Base-by-base conservation (phyloP, 139 green algal genomes). In the Eudorina sp. region DNA sequence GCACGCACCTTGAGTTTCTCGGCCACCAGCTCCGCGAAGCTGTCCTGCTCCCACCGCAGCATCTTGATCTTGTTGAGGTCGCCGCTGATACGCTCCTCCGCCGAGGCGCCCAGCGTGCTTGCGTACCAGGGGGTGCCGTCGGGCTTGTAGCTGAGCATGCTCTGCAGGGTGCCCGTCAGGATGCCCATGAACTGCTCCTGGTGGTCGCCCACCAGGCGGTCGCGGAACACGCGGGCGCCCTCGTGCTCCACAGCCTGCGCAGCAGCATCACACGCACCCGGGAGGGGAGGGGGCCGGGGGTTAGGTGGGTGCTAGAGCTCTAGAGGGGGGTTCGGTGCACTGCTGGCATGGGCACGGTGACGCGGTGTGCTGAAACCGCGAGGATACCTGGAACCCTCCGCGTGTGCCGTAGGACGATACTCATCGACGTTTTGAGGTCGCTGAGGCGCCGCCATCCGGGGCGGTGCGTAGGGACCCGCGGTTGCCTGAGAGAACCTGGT, bases 171-270 rank as follows among this genome's bases (percentile, higher is more conserved):
- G 82, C 31, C 31, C 2, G 9, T 19, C 46, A 88, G 43, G 4
- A 88, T 27, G 1, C 46, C 69, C 27, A 2, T 53, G 45, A 78
- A 80, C 34, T 79, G 38, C 43, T 88, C 82, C 82, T 88, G 64
- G 82, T 83, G 66, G 45, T 79, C 48, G 53, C 86, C 79, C 43
- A 94, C 89, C 34, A 97, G 85, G 16, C 94, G 88, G 84, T 96
- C 95, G 3, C 86, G 60, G 86, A 97, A 96, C 18, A 94, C 86
- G 11, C 94, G 89, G 29, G 68, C 74, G 41, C 73, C 94, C 77
- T 97, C 94, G 70, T 95, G 89, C 2, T 69, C 66, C 31, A 96
- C 70, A 16, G 91, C 95, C 78, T 97, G 89, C 46, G 19, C n/a
- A n/a, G n/a, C n/a, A n/a, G n/a, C n/a, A n/a, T n/a, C n/a, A n/a